These are phyloP conservation scores for Haplosporangium sp. DNA, from an alignment of 371 early-diverging fungal genomes.

Conservation along the genomic window DNA sequence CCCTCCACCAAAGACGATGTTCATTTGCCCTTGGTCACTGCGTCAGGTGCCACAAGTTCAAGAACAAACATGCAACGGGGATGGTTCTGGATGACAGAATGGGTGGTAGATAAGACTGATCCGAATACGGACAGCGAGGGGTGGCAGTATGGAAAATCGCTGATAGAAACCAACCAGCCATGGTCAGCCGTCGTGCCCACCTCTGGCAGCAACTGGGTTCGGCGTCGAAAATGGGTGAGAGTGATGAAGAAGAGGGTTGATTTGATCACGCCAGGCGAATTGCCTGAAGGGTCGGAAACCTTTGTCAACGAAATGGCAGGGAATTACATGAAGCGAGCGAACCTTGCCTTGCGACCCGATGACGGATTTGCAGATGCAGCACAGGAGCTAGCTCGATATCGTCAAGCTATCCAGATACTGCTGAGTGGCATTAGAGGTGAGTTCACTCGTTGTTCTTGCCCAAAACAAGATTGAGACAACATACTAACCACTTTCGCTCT, in stretches of 20 bases:
- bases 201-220: constrained; percentile 72
- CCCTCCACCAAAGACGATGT: constrained; percentile 67
- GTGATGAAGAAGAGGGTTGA: constrained; percentile 79
- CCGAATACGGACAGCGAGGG: constrained; percentile 73
- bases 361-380: constrained; percentile 27
- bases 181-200: constrained; percentile 69
- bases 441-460: constrained; percentile 6
- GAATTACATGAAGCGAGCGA: constrained; percentile 58
- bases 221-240: constrained; percentile 82
- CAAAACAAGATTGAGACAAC: not conserved
- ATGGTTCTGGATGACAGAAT: constrained; percentile 91
- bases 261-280: constrained; percentile 15
- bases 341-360: constrained; percentile 37
- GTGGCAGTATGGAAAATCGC: constrained; percentile 77
- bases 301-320: constrained; percentile 38
- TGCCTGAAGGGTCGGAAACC: not conserved
- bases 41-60: constrained; percentile 29
- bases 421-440: constrained; percentile 73
- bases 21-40: constrained; percentile 57
- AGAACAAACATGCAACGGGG: constrained; percentile 35
- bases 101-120: constrained; percentile 77
- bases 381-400: constrained; percentile 62
- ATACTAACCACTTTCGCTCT: not conserved
- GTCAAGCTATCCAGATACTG: constrained; percentile 70
- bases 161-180: constrained; percentile 61